These are phyloP conservation scores for Gymnopilus junonius DNA, from an alignment of 768 basidiomycete species.

Conservation along the genomic window DNA sequence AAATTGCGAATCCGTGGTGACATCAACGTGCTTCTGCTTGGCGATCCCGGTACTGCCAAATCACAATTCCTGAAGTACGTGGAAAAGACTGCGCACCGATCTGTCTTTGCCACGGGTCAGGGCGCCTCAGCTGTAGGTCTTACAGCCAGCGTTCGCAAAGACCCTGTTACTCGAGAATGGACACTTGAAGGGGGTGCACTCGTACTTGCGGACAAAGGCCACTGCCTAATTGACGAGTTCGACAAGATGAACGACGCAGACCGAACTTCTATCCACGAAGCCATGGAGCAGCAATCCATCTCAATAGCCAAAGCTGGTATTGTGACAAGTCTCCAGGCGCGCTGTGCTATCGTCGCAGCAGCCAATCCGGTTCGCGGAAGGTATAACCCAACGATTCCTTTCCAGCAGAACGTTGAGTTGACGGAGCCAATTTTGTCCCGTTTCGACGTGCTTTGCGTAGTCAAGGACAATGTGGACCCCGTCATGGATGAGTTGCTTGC, in stretches of 20 bases:
- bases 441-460: slow-evolving; percentile 97
- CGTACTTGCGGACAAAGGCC: slow-evolving; percentile 98
- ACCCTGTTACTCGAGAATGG: slow-evolving; percentile 97
- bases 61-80: slow-evolving; percentile 99
- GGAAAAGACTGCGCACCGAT: slow-evolving; percentile 97
- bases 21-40: slow-evolving; percentile 94
- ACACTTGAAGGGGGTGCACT: slow-evolving; percentile 97
- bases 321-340: slow-evolving; percentile 95
- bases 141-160: slow-evolving; percentile 98
- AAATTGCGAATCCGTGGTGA: slow-evolving; percentile 97
- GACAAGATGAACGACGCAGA: slow-evolving; percentile 99
- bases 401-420: slow-evolving; percentile 97
- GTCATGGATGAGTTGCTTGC: slow-evolving; percentile 96
- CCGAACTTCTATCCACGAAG: slow-evolving; percentile 98
- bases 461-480: slow-evolving; percentile 97
- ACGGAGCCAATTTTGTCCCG: slow-evolving; percentile 98
- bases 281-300: slow-evolving; percentile 99
- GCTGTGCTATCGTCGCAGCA: slow-evolving; percentile 96
- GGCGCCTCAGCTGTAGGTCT: slow-evolving; percentile 98
- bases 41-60: slow-evolving; percentile 98
- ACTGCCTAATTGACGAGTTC: slow-evolving; percentile 98
- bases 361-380: slow-evolving; percentile 97
- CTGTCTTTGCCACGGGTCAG: slow-evolving; percentile 98
- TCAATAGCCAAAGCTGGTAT: slow-evolving; percentile 99
- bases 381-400: slow-evolving; percentile 98